Percentiles rank a stretch among this genome's conserved stretches.
Conservation (phyloP, 2,329 filamentous ascomycete genomes). For the Tolypocladium guangdongense region DNA sequence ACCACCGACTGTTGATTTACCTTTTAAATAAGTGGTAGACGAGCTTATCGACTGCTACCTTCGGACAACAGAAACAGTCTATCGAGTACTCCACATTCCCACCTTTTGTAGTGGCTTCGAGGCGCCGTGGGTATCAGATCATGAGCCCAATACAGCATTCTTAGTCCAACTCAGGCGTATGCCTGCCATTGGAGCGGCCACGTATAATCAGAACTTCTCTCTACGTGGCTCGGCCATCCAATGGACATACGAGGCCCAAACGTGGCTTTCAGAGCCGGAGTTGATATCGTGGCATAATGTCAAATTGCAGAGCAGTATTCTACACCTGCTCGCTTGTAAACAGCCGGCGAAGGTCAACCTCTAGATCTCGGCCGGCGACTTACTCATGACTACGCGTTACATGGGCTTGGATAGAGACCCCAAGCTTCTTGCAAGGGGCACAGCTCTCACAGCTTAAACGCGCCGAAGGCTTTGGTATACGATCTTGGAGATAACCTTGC, state of each 20-base stretch:
- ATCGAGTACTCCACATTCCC: constrained; percentile 40
- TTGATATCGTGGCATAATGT: constrained; percentile 41
- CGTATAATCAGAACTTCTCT: constrained; percentile 38
- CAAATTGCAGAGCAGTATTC: constrained; percentile 36
- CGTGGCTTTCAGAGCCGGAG: constrained; percentile 40
- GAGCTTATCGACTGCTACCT: constrained; percentile 38
- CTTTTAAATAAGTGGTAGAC: constrained; percentile 32
- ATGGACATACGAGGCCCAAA: constrained; percentile 48
- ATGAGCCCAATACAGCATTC: constrained; percentile 28
- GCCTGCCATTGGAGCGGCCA: constrained; percentile 42
- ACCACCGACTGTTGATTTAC: constrained; percentile 29
- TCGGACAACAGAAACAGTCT: constrained; percentile 32
- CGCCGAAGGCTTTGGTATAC: constrained; percentile 42
- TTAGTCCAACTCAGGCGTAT: constrained; percentile 47
- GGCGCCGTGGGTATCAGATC: constrained; percentile 30
- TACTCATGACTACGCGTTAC: constrained; percentile 34
- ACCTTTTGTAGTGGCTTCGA: constrained; percentile 38
- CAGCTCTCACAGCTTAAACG: constrained; percentile 31
- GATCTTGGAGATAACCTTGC: constrained; percentile 34
- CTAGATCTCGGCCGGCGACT: constrained; percentile 33
- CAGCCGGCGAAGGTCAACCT: constrained; percentile 32
- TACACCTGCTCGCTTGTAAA: constrained; percentile 33
- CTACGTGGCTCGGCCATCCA: constrained; percentile 36
- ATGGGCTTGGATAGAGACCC: constrained; percentile 43
- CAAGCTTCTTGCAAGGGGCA: constrained; percentile 21